Conservation (phyloP, 805 yeast genomes). For the Saccharomycopsis selenospora region DNA sequence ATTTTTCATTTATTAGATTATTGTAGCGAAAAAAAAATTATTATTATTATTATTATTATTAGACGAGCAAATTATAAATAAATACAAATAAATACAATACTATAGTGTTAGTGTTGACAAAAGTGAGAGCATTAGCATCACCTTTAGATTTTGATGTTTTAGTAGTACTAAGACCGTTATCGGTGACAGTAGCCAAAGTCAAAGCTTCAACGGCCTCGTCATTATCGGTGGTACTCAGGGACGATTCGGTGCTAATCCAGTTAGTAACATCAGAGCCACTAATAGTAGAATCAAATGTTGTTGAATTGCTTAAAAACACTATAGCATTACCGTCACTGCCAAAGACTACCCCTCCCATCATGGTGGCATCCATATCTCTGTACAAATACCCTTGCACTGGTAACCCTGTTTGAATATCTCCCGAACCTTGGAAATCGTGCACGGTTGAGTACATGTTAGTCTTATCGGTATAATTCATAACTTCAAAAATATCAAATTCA, state of each 20-base stretch:
- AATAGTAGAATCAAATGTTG: constrained; percentile 42
- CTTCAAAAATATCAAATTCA: constrained; percentile 72
- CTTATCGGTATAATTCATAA: constrained; percentile 54
- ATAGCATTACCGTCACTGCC: constrained; percentile 52
- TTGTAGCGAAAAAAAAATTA: too few species aligned
- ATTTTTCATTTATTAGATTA: too few species aligned
- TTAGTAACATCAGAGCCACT: constrained; percentile 35
- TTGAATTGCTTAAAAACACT: constrained; percentile 51
- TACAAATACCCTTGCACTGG: constrained; percentile 47
- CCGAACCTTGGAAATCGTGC: constrained; percentile 73
- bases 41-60: too few species aligned
- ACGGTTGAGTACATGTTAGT: constrained; percentile 55
- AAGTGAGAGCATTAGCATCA: background rate
- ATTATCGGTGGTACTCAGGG: too few species aligned
- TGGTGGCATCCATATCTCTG: constrained; percentile 43
- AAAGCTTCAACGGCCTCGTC: constrained; percentile 27
- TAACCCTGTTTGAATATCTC: constrained; percentile 52
- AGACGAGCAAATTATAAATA: background rate
- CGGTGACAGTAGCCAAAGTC: constrained; percentile 31
- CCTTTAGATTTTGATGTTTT: constrained; percentile 11
- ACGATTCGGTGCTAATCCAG: constrained; percentile 37
- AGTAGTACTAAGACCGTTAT: constrained; percentile 30
- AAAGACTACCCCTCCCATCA: constrained; percentile 69
- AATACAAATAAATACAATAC: background rate
- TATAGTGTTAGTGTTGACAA: background rate